Conservation (phyloP, 306 rosid species). For the Prunus davidiana region DNA sequence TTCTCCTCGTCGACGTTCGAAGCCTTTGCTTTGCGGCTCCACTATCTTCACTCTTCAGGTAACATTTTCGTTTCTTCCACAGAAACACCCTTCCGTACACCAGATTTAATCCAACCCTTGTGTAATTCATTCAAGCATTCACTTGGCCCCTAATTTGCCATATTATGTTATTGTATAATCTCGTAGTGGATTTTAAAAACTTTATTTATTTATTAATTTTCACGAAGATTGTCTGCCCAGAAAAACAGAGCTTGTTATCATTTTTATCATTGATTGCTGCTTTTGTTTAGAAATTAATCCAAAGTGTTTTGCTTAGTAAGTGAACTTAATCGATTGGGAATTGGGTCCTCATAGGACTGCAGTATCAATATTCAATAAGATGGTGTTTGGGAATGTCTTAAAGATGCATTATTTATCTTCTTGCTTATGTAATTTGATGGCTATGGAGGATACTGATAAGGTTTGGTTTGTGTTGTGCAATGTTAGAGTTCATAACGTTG, state of each 20-base stretch:
- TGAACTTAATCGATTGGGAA: background rate
- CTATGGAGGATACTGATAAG: background rate
- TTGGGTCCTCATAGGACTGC: background rate
- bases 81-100: background rate
- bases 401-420: background rate
- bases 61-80: background rate
- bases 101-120: background rate
- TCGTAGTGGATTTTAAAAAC: no score
- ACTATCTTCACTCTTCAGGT: slow-evolving; percentile 9
- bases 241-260: background rate
- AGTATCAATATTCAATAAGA: background rate
- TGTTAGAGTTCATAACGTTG: slow-evolving; percentile 29
- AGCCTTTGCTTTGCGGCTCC: background rate
- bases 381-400: background rate
- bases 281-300: background rate
- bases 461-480: slow-evolving; percentile 9
- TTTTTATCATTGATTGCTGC: background rate
- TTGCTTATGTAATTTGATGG: background rate
- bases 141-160: background rate
- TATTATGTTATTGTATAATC: background rate
- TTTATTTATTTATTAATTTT: background rate
- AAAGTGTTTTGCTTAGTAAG: background rate
- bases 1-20: background rate
- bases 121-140: background rate
- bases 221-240: background rate